phyloP scores from a whole-genome alignment of 176 grass and related monocot genomes.

The Tuctoria greenei region DNA sequence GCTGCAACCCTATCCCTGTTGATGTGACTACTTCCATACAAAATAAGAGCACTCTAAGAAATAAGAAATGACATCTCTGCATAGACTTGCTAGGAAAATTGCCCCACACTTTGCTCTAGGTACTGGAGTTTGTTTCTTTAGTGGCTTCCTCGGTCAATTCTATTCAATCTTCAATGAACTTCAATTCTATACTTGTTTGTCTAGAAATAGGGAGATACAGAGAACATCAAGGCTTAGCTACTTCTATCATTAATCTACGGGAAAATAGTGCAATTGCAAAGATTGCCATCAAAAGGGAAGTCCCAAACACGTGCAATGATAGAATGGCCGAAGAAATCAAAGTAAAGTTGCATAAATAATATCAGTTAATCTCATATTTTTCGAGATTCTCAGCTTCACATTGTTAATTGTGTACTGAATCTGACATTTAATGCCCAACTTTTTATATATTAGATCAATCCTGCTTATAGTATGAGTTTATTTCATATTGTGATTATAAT shows the following conservation, averaged over 20 bases:
- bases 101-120: conserved; percentile 92
- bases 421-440: background rate
- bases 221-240: conserved; percentile 89
- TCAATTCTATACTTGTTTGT: background rate
- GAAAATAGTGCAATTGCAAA: conserved; percentile 95
- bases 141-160: background rate
- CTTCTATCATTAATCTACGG: conserved; percentile 92
- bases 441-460: background rate
- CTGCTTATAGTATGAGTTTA: conserved; percentile 14
- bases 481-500: too few relatives aligned
- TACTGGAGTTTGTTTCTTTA: conserved; percentile 24
- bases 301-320: conserved; percentile 78
- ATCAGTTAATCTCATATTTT: conserved; percentile 1
- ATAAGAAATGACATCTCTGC: conserved; percentile 72
- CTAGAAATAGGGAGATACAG: conserved; percentile 76
- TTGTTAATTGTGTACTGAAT: background rate
- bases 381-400: background rate
- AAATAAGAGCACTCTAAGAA: conserved; percentile 57
- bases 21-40: conserved; percentile 89
- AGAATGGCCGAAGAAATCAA: conserved; percentile 94
- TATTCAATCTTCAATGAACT: background rate
- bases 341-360: conserved; percentile 39
- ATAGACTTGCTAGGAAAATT: conserved; percentile 77
- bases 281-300: conserved; percentile 84
- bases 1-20: conserved; percentile 70